Base-by-base conservation (phyloP, 2,329 filamentous ascomycete genomes). In the Colletotrichum salicis region DNA sequence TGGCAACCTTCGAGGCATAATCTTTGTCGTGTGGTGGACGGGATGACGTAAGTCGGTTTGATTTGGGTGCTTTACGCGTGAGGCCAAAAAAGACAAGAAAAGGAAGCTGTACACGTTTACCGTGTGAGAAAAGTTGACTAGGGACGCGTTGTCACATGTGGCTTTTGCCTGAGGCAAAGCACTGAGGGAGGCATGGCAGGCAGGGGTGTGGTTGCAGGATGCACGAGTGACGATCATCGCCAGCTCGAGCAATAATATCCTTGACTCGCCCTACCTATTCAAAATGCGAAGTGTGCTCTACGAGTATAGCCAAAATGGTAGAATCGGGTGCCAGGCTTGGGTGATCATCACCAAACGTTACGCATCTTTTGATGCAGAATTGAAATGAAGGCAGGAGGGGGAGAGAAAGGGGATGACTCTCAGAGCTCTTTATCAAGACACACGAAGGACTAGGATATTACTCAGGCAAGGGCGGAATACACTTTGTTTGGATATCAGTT, bases 111-210 rank as follows among this genome's bases (percentile, higher is more conserved):
- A 48, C 51, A 19, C 2, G 19, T 12, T 19, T 13, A 31, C 37
- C 13, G 3, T 8, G 37, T 15, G 13, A 37, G 29, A 37, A 13
- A 37, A 62, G 22, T 19, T 31, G 29, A 22, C 62, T 15, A 8
- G 29, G 51, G 4, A 71, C 70, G 70, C 70, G 70, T 63, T 67
- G 56, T 71, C 70, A 48, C 56, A 67, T 71, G 67, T n/a, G 24
- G 33, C 24, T 19, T 51, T 62, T 62, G 64, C 56, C 64, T 62
- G 22, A 67, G 64, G 55, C 55, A 48, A 62, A 22, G 1, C 2
- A 22, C 15, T 15, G 19, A 3, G 59, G 35, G 29, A 1, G 27
- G 27, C 27, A 29, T 29, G 33, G 60, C 45, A 19, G 27, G 41
- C 45, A 51, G 51, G 51, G 48, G 45, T 7, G 4, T 4, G 24